Evolutionary conservation across 345 rosid species (phyloP).

Genomic region (Linum tenue): DNA sequence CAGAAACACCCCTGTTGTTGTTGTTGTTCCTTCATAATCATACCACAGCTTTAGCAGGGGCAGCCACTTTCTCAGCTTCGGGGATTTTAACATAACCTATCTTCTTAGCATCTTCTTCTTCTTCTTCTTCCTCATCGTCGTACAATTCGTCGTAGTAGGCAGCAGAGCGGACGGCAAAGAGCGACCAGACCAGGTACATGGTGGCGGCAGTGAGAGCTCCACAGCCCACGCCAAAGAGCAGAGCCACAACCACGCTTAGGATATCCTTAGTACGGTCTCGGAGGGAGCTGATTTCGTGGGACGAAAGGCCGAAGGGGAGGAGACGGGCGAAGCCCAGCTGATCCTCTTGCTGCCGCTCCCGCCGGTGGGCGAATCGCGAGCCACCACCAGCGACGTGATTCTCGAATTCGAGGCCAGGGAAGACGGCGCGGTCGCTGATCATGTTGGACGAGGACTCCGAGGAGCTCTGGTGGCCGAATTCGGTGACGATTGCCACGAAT

Average conservation of each 20-base stretch:
- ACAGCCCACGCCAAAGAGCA: conserved; percentile 85
- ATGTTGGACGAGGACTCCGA: conserved; percentile 12
- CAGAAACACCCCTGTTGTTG: background rate
- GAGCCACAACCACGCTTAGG: conserved; percentile 73
- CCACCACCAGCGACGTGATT: background rate
- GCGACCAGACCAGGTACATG: conserved; percentile 78
- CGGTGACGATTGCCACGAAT: conserved; percentile 54
- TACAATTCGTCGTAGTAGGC: background rate
- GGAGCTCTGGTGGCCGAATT: conserved; percentile 32
- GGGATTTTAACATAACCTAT: conserved; percentile 72
- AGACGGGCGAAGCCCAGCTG: background rate
- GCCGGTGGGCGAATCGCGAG: background rate
- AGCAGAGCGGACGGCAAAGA: conserved; percentile 37
- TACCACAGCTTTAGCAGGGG: conserved; percentile 4
- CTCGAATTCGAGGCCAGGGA: background rate
- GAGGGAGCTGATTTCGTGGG: conserved; percentile 45
- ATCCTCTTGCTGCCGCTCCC: background rate
- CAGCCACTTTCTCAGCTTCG: conserved; percentile 26
- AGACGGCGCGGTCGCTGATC: conserved; percentile 4
- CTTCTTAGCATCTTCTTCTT: conserved; percentile 42
- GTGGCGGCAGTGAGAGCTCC: conserved; percentile 91
- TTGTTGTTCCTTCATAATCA: background rate
- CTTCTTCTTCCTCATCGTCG: conserved; percentile 20
- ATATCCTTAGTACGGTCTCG: conserved; percentile 79
- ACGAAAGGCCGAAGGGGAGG: conserved; percentile 19